Conservation (phyloP, 2,329 filamentous ascomycete species). For the Epicoccum sorghinum region DNA sequence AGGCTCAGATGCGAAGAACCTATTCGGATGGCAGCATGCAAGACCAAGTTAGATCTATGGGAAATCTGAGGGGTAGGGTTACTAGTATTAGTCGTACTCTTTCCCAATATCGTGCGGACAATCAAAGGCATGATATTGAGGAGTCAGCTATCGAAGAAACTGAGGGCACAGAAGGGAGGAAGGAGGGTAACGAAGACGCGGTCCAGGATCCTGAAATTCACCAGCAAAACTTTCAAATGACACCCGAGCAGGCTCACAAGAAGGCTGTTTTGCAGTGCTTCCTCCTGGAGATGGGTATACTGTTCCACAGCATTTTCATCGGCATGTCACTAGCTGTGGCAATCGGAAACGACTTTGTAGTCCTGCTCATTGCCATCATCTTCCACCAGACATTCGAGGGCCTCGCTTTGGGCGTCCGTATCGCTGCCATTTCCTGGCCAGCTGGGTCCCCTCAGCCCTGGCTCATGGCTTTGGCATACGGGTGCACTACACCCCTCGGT, state of each 20-base stretch:
- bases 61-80: constrained; percentile 29
- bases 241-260: constrained; percentile 33
- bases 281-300: constrained; percentile 64
- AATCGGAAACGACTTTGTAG: constrained; percentile 59
- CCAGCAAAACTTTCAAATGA: constrained; percentile 20
- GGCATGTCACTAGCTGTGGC: constrained; percentile 65
- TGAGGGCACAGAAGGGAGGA: constrained; percentile 45
- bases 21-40: constrained; percentile 32
- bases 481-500: constrained; percentile 72
- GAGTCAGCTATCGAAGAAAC: constrained; percentile 49
- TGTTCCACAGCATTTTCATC: constrained; percentile 69
- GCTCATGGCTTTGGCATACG: constrained; percentile 81
- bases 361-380: constrained; percentile 64
- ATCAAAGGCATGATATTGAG: constrained; percentile 41
- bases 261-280: constrained; percentile 43
- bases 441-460: constrained; percentile 52
- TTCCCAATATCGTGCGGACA: constrained; percentile 34
- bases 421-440: constrained; percentile 71
- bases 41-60: constrained; percentile 32
- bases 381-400: constrained; percentile 85
- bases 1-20: constrained; percentile 20
- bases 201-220: constrained; percentile 32
- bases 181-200: constrained; percentile 30
- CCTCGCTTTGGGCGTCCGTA: constrained; percentile 82
- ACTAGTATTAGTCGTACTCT: constrained; percentile 40